Evolutionary conservation across 2,329 filamentous ascomycete species (phyloP).

Genomic region (Fusarium lateritium): DNA sequence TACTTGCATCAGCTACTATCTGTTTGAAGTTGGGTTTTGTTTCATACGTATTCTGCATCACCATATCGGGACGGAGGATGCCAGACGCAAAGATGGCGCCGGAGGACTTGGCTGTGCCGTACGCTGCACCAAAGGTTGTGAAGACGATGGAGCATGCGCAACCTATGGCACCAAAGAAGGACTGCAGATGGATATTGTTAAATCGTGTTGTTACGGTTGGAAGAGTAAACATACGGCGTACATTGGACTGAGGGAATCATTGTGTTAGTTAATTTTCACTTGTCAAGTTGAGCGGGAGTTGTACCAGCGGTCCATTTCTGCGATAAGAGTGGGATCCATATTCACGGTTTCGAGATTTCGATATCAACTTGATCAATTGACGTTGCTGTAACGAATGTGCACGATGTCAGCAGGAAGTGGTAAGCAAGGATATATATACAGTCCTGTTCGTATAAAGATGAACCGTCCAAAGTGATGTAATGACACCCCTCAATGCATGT

Average conservation of each 20-base stretch:
- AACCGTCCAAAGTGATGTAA: constrained; percentile 1
- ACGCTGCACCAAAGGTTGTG: constrained; percentile 64
- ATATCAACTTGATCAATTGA: background rate
- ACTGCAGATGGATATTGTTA: constrained; percentile 42
- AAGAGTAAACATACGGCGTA: constrained; percentile 58
- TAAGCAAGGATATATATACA: constrained; percentile 10
- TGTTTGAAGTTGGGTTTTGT: background rate
- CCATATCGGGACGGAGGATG: constrained; percentile 60
- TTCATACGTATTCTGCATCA: constrained; percentile 60
- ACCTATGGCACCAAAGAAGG: constrained; percentile 61
- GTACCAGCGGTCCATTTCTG: constrained; percentile 57
- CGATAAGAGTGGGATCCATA: constrained; percentile 53
- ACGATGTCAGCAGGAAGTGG: background rate
- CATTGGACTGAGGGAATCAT: constrained; percentile 54
- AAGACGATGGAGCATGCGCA: constrained; percentile 64
- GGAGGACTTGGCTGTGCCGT: constrained; percentile 61
- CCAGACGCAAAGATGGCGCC: constrained; percentile 61
- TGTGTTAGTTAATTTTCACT: constrained; percentile 10
- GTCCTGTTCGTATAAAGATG: background rate
- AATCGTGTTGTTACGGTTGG: background rate
- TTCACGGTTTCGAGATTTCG: constrained; percentile 1
- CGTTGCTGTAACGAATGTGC: background rate
- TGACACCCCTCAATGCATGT: background rate
- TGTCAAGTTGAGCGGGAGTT: background rate
- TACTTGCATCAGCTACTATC: constrained; percentile 33